Base-by-base conservation (phyloP, 768 basidiomycete species). In the Tylopilus felleus region DNA sequence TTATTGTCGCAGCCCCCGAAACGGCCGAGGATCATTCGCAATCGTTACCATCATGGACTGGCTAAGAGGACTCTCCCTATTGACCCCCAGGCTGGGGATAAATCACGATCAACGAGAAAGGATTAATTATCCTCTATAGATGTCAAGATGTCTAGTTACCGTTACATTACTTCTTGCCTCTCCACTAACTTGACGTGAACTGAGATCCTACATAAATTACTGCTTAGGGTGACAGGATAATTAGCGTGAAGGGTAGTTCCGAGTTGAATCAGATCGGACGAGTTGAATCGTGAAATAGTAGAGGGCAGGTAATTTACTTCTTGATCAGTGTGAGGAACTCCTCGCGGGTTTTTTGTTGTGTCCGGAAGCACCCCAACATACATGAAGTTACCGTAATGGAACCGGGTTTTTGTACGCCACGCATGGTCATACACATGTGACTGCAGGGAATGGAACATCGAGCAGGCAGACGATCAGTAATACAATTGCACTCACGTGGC, bases 351-450 rank as follows among this genome's bases (percentile, higher is more conserved):
- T 99, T 98, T 72, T 98, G 95, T 62, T 95, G 90, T n/a, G 90
- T 88, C 55, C 97, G 83, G 82, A 99, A 99, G 69, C 93, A 97
- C 16, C 97, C 97, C 49, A 98, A 77, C 97, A 99, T 99, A 62
- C 94, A 96, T 6, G 91, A 94, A 7, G 97, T 99, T 42, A 94
- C 88, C 1, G 97, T 99, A 22, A 90, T 83, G 8, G 96, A 81
- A 23, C 97, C 97, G 3, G 96, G 96, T 73, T 99, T 99, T 74
- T 99, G 97, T 9, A 99, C 97, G 50, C 97, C 97, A 58, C 97
- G 88, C 96, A 98, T 98, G 4, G 96, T 94, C 97, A 99, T 99
- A 68, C 96, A 98, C 71, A 98, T 81, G 73, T 98, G 96, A 22
- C 93, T 95, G 65, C 6, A 33, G 43, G 46, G 54, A 49, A 35